Base-by-base conservation (phyloP, 192 early-diverging fungal genomes). In the Podila verticillata region DNA sequence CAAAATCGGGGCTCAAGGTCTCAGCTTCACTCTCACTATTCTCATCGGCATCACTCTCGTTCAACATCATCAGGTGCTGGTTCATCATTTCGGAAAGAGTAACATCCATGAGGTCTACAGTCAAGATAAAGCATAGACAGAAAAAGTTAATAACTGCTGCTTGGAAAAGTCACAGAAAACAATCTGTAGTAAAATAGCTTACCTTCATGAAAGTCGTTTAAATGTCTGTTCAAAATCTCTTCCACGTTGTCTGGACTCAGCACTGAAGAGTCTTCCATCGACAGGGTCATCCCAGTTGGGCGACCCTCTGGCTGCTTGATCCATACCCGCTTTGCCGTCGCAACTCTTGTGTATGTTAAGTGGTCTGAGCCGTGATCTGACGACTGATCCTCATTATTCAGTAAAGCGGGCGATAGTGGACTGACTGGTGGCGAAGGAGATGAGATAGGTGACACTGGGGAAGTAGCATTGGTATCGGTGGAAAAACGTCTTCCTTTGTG, bases 61-160 rank as follows among this genome's bases (percentile, higher is more conserved):
- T 72, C 48, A 72, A 36, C 59, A 72, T 3, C 2, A 35, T 31
- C 30, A 80, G 62, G 32, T 80, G 44, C 5, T 34, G 48, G 20
- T 64, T n/a, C 69, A 80, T 68, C 51, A 80, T 72, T 12, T 80
- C 77, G 1, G 77, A 80, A 7, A 80, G 24, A 12, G 77, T 80
- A 17, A 68, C 39, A 44, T 80, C 77, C 20, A 57, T n/a, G 30
- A 80, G 69, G 31, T 80, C 77, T 80, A 68, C 12, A 17, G 24
- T n/a, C 20, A 31, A 22, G 5, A 29, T 4, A 58, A 62, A 32
- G n/a, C 2, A 3, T 10, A 32, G 7, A 30, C 0, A 28, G 24
- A 61, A 24, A 9, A 0, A 15, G 29, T 29, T 19, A 28, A 20
- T 1, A 32, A 29, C 6, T 3, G 44, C 32, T 44, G 32, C 15